Percentiles rank a stretch among this genome's conserved stretches.
Evolutionary conservation across 352 stramenopile species (phyloP).

Genomic region (Aphanomyces invadans): DNA sequence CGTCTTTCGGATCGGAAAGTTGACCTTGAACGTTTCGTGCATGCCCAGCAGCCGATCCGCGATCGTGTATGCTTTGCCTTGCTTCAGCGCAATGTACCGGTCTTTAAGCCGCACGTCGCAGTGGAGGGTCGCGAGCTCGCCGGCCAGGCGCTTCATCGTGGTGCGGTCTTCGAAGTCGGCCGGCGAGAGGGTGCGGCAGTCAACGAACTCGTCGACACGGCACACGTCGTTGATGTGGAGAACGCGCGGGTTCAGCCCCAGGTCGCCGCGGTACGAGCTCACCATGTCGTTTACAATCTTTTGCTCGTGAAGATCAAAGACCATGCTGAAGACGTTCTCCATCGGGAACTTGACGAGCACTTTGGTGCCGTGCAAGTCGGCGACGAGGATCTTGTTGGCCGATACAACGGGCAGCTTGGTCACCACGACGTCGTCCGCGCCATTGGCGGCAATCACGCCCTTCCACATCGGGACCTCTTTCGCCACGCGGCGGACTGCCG

Average conservation of each 20-base stretch:
- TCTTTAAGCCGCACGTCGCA: neutral
- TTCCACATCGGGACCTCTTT: neutral
- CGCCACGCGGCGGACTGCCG: neutral
- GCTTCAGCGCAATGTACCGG: neutral
- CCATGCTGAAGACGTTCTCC: constrained; percentile 6
- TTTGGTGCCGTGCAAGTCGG: neutral
- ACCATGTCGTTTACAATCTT: constrained; percentile 15
- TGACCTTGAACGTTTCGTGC: neutral
- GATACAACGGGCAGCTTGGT: neutral
- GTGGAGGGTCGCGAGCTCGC: neutral
- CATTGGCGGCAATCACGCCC: neutral
- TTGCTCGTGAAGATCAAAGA: constrained; percentile 8
- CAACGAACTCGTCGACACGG: constrained; percentile 5
- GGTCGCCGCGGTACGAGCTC: constrained; percentile 1
- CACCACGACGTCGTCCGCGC: neutral
- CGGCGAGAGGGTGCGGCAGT: neutral
- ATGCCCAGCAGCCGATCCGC: neutral
- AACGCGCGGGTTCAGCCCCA: neutral
- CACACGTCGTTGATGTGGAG: neutral
- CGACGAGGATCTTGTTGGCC: constrained; percentile 16
- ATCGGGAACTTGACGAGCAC: constrained; percentile 12
- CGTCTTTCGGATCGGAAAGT: neutral
- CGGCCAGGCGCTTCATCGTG: neutral
- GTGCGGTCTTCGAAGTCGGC: neutral
- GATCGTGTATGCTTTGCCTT: neutral